phyloP scores from a whole-genome alignment of 2,329 filamentous ascomycete genomes.

The Aspergillus unguis region DNA sequence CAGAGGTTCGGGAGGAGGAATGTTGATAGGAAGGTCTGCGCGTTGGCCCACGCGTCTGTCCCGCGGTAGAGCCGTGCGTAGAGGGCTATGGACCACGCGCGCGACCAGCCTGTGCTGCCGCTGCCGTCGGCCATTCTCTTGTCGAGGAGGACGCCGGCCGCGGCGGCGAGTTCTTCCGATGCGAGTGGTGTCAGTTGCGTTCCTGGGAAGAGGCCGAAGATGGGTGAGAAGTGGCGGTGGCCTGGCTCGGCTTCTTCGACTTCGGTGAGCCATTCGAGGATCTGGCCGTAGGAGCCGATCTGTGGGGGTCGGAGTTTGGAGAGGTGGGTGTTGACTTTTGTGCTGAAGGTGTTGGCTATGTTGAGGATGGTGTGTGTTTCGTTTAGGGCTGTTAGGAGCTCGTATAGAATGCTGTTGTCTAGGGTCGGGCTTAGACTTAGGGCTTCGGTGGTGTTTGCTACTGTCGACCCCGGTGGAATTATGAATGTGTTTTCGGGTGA shows the following conservation, averaged over 20 bases:
- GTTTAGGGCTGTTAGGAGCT: not conserved
- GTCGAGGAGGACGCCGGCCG: slow-evolving; percentile 6
- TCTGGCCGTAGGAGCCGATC: slow-evolving; percentile 3
- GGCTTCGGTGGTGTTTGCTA: not conserved
- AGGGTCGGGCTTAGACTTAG: slow-evolving; percentile 2
- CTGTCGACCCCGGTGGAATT: not conserved
- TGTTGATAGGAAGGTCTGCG: slow-evolving; percentile 1
- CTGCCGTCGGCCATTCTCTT: not conserved
- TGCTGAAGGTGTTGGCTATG: not conserved
- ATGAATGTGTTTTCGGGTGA: slow-evolving; percentile 9
- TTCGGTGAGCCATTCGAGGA: slow-evolving; percentile 6
- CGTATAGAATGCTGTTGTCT: slow-evolving; percentile 3
- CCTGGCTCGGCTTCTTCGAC: not conserved
- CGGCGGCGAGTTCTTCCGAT: not conserved
- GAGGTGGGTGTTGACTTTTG: not conserved
- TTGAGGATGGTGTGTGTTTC: too few species aligned
- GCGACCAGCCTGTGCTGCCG: slow-evolving; percentile 7
- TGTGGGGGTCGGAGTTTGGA: not conserved
- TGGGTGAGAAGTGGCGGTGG: slow-evolving; percentile 4
- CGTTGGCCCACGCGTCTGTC: not conserved
- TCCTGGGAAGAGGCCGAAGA: slow-evolving; percentile 2
- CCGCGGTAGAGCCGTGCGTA: slow-evolving; percentile 4
- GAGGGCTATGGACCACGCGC: slow-evolving; percentile 7
- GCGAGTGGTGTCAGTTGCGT: slow-evolving; percentile 4
- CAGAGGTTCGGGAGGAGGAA: slow-evolving; percentile 3